Evolutionary conservation across 2,329 filamentous ascomycete genomes (phyloP).

Genomic region (Penicillium sp.): DNA sequence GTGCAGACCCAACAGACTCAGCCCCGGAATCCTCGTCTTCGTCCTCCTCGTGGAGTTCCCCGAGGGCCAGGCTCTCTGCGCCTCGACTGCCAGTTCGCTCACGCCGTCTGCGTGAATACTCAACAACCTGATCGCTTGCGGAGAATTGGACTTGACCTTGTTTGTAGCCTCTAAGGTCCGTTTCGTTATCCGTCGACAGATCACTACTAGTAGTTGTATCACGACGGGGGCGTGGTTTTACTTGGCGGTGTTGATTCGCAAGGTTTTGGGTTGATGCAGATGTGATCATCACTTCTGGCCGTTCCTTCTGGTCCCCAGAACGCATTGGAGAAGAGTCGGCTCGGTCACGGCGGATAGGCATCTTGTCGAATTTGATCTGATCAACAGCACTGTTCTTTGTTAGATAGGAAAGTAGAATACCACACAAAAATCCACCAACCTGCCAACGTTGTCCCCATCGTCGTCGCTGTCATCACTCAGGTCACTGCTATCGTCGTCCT

Average conservation of each 20-base stretch:
- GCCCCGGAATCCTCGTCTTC: constrained; percentile 45
- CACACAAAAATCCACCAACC: constrained; percentile 23
- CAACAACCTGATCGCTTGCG: constrained; percentile 36
- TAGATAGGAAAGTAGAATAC: constrained; percentile 12
- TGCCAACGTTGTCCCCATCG: constrained; percentile 48
- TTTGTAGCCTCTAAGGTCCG: constrained; percentile 53
- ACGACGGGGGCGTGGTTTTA: constrained; percentile 56
- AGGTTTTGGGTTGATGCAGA: constrained; percentile 54
- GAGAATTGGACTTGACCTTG: constrained; percentile 52
- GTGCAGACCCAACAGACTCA: constrained; percentile 48
- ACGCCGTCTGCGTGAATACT: constrained; percentile 28
- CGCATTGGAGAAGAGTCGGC: constrained; percentile 86
- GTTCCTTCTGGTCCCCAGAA: constrained; percentile 44
- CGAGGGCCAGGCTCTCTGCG: constrained; percentile 30
- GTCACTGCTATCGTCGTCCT: constrained; percentile 66
- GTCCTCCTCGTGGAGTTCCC: constrained; percentile 38
- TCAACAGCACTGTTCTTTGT: constrained; percentile 62
- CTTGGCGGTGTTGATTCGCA: constrained; percentile 49
- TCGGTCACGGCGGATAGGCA: constrained; percentile 75
- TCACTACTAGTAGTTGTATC: constrained; percentile 66
- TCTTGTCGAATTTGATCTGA: constrained; percentile 93
- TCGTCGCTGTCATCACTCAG: constrained; percentile 66
- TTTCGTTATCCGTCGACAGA: constrained; percentile 63
- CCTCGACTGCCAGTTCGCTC: constrained; percentile 29
- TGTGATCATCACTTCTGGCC: constrained; percentile 52